Evolutionary conservation across 148 eudicot genomes (phyloP).

Genomic region (Rhododendron williamsianum): DNA sequence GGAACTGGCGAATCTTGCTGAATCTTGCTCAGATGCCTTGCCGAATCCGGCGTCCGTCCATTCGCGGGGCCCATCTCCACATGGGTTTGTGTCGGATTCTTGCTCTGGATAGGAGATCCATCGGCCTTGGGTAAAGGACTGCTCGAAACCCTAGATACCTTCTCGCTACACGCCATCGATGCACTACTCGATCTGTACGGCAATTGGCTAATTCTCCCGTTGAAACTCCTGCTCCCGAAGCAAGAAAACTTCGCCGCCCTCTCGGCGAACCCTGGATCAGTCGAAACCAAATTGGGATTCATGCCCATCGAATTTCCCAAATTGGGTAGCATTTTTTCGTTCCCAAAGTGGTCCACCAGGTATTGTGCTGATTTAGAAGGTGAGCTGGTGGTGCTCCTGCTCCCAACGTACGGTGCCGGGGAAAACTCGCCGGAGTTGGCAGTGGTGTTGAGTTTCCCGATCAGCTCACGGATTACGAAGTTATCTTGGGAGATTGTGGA

Average conservation of each 20-base stretch:
- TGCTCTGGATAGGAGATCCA: constrained; percentile 34
- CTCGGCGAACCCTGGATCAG: constrained; percentile 82
- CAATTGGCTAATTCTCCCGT: constrained; percentile 44
- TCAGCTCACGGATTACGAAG: constrained; percentile 47
- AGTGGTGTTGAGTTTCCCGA: constrained; percentile 47
- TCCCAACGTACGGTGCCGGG: constrained; percentile 14
- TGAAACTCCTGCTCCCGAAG: constrained; percentile 77
- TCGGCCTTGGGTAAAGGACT: constrained; percentile 44
- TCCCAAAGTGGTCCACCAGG: constrained; percentile 30
- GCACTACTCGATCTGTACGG: constrained; percentile 23
- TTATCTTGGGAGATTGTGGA: constrained; percentile 30
- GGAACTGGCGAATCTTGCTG: constrained; percentile 19
- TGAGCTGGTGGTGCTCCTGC: constrained; percentile 30
- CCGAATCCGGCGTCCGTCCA: constrained; percentile 20
- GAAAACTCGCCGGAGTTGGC: constrained; percentile 36
- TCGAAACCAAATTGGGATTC: constrained; percentile 37
- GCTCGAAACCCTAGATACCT: constrained; percentile 55
- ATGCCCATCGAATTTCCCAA: constrained; percentile 35
- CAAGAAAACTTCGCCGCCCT: constrained; percentile 84
- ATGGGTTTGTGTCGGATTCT: constrained; percentile 21
- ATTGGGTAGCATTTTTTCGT: constrained; percentile 24
- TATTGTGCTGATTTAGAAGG: constrained; percentile 37
- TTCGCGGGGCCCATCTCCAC: constrained; percentile 13
- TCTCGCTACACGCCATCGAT: constrained; percentile 19
- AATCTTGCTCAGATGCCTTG: background rate